Percentiles rank a stretch among this genome's conserved stretches.
phyloP scores from a whole-genome alignment of 139 green algal genomes.

The Pleodorina starrii region DNA sequence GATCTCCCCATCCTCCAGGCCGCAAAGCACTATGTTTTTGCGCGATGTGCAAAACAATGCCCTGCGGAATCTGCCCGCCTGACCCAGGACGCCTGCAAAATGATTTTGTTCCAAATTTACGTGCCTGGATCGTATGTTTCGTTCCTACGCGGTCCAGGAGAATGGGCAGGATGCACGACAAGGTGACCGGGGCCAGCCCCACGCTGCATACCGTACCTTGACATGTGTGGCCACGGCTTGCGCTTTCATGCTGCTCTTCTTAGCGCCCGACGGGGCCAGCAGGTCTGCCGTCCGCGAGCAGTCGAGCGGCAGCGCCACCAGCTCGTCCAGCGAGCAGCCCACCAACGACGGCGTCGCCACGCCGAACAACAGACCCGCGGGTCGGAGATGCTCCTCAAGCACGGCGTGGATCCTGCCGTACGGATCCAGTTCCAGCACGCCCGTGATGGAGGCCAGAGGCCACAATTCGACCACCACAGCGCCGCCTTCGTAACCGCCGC shows the following conservation, averaged over 20 bases:
- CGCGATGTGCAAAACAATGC: too few species aligned
- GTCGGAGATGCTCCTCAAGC: constrained; percentile 3
- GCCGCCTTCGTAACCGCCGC: background rate
- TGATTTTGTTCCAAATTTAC: too few species aligned
- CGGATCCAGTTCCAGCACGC: constrained; percentile 19
- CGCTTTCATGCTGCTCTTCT: constrained; percentile 48
- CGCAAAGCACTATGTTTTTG: too few species aligned
- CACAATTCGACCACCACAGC: constrained; percentile 1
- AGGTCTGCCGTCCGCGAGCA: background rate
- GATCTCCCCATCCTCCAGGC: too few species aligned
- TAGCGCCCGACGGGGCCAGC: background rate
- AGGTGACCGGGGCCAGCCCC: too few species aligned
- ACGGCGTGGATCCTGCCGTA: background rate
- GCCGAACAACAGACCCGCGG: constrained; percentile 46
- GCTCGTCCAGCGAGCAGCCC: background rate
- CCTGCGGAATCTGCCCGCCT: too few species aligned
- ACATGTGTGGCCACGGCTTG: too few species aligned
- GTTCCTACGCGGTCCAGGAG: too few species aligned
- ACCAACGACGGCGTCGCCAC: background rate
- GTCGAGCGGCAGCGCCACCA: constrained; percentile 4
- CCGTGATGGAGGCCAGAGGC: background rate
- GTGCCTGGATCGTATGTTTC: too few species aligned
- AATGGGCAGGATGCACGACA: too few species aligned
- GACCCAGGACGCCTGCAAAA: too few species aligned
- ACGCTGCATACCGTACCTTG: too few species aligned